A percentile compares a stretch with the other conserved stretches of the same genome.
Conservation (phyloP, 1,284 basidiomycete genomes). For the Cryptococcus sp. region DNA sequence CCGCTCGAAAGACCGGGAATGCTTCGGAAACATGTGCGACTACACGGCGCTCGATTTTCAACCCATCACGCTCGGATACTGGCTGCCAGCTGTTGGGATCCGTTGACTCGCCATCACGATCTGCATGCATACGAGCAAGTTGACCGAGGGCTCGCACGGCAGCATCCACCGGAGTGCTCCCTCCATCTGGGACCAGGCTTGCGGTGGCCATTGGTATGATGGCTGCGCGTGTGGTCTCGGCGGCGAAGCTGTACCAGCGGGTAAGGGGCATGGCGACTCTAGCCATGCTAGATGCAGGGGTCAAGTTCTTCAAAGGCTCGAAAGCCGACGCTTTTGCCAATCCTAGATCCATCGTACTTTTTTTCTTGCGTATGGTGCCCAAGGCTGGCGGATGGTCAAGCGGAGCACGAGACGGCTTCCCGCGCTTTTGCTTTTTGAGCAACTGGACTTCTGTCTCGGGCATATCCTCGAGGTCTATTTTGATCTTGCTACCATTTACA, state of each 20-base stretch:
- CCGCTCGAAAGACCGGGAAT: conserved; percentile 83
- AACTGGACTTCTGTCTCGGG: conserved; percentile 83
- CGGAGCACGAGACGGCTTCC: conserved; percentile 82
- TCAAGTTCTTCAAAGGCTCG: conserved; percentile 15
- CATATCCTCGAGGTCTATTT: conserved; percentile 89
- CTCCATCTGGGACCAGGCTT: conserved; percentile 39
- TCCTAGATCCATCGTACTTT: conserved; percentile 34
- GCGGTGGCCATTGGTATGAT: conserved; percentile 45
- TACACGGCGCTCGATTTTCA: conserved; percentile 74
- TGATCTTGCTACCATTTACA: conserved; percentile 84
- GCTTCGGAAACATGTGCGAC: conserved; percentile 75
- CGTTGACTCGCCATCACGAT: conserved; percentile 57
- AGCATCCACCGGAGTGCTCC: conserved; percentile 64
- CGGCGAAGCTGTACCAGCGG: conserved; percentile 69
- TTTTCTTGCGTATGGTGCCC: conserved; percentile 62
- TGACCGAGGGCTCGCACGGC: conserved; percentile 76
- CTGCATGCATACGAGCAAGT: conserved; percentile 70
- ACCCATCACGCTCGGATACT: conserved; percentile 72
- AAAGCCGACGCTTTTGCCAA: conserved; percentile 2
- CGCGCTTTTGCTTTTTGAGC: conserved; percentile 78
- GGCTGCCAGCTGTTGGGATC: conserved; percentile 72
- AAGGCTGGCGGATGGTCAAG: conserved; percentile 87
- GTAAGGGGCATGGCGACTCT: conserved; percentile 59
- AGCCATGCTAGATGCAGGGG: conserved; percentile 5
- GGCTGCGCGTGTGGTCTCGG: conserved; percentile 57